Base-by-base conservation (phyloP, 176 grass and related monocot species). In the Carex myosuroides region DNA sequence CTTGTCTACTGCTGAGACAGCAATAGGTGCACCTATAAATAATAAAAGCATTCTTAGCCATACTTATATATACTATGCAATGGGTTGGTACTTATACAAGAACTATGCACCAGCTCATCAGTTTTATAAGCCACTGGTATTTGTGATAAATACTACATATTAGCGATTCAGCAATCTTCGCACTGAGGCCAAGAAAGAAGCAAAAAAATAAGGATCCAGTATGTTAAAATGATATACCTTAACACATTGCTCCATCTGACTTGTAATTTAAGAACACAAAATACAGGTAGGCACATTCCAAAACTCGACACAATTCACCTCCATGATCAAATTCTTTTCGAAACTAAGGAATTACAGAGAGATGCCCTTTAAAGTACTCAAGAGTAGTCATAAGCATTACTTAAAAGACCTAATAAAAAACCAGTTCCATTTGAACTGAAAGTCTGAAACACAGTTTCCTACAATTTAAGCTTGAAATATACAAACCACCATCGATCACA, bases 1-100 rank as follows among this genome's bases (percentile, higher is more conserved):
- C 64, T 95, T 99, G 90, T 95, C 91, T 39, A 92, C 96, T 44
- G 93, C 93, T 44, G 91, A 95, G 35, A 93, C 96, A 3, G 90
- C 91, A 60, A 95, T 92, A 12, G 96, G 93, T 66, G 93, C 93
- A 10, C 96, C 93, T 95, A 86, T 48, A 56, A 77, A 11, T 82
- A 85, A 85, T 53, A 88, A 55, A 54, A 86, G 24, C 5, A 32
- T 76, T 55, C 1, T 55, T 30, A 29, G 44, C 26, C 48, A 76
- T 55, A 55, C 21, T 50, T 16, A 16, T 32, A 26, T 26, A 55
- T 26, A 77, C 44, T 29, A 13, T 3, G 20, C 24, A 54, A 17
- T 30, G 2, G 12, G 41, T 55, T 32, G 22, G 21, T 29, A 77
- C 1, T 56, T 54, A 74, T 24, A 53, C 44, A 74, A 56, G 14